Evolutionary conservation across 169 alveolate species (phyloP), one percentile per base, ranked within the genome.

Genomic region (Eimeria acervulina): DNA sequence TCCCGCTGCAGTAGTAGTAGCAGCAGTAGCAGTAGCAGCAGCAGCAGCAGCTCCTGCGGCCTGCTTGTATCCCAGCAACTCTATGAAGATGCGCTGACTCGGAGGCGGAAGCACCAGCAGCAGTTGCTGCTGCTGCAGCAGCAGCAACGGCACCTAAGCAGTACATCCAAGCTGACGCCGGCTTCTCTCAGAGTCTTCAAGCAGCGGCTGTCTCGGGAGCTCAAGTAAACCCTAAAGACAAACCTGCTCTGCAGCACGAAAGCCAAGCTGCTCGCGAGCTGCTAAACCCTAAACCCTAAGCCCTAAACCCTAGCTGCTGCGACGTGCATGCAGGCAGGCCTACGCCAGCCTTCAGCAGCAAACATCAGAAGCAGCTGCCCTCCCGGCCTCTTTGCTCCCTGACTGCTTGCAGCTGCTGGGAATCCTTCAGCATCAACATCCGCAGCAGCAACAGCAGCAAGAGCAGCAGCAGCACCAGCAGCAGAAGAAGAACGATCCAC

Each of bases 341-440:
- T 78, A 78, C 89, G 63, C 89, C 89, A 42, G 68, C 89, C 89
- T 78, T 78, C 89, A 78, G 89, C 89, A 40, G 89, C 89, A 78
- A 78, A 47, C 68, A 4, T 26, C 89, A 19, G 89, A 38, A 28
- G 89, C 59, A 15, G 52, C 59, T 42, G 59, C 38, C 38, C 89
- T 78, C 89, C 89, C 89, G 63, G 89, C 89, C 40, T 42, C 89
- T 78, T 47, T 78, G 59, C 89, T 78, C 63, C 89, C 89, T 42
- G 89, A 78, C 89, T 78, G 89, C 89, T 42, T 78, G 89, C 89
- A 78, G 89, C 59, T 78, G 89, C 66, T 78, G 63, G 89, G 89
- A 19, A 78, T 78, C 61, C 21, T 78, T 26, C 89, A 44, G 89
- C 89, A 78, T 44, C 89, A 78, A 44, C 59, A 42, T 38, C 31